phyloP scores from a whole-genome alignment of 306 rosid species.

The Betula pendula region DNA sequence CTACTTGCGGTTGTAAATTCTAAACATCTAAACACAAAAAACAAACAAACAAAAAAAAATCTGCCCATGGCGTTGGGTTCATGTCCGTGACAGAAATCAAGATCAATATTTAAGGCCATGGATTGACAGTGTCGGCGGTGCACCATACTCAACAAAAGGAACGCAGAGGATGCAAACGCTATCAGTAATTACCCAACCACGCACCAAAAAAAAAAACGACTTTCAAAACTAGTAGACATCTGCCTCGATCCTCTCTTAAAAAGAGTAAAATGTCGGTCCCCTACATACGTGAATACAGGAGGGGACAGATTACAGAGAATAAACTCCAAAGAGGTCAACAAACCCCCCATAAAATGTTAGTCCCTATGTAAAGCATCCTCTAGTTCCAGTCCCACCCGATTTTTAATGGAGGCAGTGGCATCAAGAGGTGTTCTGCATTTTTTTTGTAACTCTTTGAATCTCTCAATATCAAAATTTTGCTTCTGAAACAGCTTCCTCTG shows the following conservation, averaged over 20 bases:
- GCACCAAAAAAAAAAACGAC: not conserved
- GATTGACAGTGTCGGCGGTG: no score
- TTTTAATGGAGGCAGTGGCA: slow-evolving; percentile 54
- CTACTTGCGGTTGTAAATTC: not conserved
- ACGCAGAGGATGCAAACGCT: not conserved
- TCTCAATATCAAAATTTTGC: slow-evolving; percentile 56
- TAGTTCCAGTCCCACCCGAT: slow-evolving; percentile 59
- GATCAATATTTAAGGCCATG: not conserved
- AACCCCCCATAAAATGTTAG: slow-evolving; percentile 23
- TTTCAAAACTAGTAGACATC: no score
- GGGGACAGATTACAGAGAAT: slow-evolving; percentile 10
- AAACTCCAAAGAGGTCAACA: not conserved
- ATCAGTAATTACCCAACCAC: no score
- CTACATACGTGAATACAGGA: slow-evolving; percentile 24
- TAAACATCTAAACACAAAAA: not conserved
- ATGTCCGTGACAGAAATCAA: not conserved
- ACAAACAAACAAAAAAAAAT: no score
- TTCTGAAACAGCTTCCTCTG: slow-evolving; percentile 78
- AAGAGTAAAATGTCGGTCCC: slow-evolving; percentile 15
- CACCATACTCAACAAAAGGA: not conserved
- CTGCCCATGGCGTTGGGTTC: not conserved
- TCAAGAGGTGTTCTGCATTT: slow-evolving; percentile 48
- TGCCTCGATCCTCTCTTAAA: not conserved
- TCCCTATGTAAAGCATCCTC: slow-evolving; percentile 59
- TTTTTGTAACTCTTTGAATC: slow-evolving; percentile 60